Evolutionary conservation across 306 rosid genomes (phyloP).

Genomic region (Gillenia trifoliata): DNA sequence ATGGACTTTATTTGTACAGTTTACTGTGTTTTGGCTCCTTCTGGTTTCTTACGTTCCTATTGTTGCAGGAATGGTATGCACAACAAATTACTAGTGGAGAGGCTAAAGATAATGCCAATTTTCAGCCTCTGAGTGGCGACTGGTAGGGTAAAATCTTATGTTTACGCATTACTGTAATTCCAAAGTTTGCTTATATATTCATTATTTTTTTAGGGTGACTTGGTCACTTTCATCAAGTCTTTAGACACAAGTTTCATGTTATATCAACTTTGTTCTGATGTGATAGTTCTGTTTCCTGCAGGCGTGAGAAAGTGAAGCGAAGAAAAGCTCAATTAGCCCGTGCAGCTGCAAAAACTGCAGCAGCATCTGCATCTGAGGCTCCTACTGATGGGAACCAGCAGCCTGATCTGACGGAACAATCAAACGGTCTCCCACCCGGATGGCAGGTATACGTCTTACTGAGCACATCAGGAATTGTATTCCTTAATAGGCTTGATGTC

Average conservation of each 20-base stretch:
- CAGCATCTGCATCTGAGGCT: conserved; percentile 21
- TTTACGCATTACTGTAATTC: neutral
- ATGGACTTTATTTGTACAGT: neutral
- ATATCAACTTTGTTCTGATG: neutral
- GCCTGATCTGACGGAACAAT: conserved; percentile 46
- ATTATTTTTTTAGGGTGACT: neutral
- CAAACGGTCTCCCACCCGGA: conserved; percentile 68
- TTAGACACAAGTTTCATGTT: neutral
- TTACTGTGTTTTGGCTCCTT: neutral
- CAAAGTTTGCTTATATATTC: neutral
- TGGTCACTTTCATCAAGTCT: neutral
- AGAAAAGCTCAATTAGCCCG: conserved; percentile 64
- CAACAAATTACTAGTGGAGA: conserved; percentile 91
- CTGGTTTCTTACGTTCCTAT: conserved; percentile 28
- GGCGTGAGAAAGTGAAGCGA: conserved; percentile 89
- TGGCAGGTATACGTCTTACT: conserved; percentile 63
- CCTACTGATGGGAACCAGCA: conserved; percentile 40
- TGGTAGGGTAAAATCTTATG: conserved; percentile 48
- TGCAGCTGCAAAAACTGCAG: conserved; percentile 26
- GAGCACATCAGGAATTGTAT: neutral
- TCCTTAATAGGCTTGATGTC: neutral
- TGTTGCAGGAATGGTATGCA: conserved; percentile 74
- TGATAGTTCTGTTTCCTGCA: conserved; percentile 16
- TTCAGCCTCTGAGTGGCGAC: conserved; percentile 93
- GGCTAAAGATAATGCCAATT: conserved; percentile 92